A percentile compares a stretch with the other conserved stretches of the same genome.
Conservation (phyloP, 345 rosid genomes). For the Capsella bursapastoris region DNA sequence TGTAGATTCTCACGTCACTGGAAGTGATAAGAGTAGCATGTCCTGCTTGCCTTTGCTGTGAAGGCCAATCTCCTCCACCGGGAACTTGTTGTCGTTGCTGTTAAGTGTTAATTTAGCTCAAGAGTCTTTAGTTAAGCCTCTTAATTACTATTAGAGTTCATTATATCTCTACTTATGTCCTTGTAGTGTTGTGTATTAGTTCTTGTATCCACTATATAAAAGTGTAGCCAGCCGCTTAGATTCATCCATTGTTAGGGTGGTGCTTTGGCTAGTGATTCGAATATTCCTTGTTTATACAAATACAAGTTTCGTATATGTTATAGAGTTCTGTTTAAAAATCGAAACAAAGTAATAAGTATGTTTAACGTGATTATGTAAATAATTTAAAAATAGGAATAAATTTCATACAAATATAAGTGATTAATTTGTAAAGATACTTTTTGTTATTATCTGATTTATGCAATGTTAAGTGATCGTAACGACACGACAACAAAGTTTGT, state of each 20-base stretch:
- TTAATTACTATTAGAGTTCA: neutral
- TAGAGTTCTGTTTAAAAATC: no score
- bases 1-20: slow-evolving; percentile 4
- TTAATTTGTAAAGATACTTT: no score
- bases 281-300: neutral
- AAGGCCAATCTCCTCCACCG: slow-evolving; percentile 2
- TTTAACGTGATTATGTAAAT: no score
- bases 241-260: neutral
- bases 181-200: neutral
- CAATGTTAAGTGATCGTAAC: no score
- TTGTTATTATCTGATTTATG: no score
- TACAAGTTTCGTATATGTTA: neutral
- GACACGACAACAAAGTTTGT: no score
- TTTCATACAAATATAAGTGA: no score
- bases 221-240: neutral
- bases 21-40: slow-evolving; percentile 10
- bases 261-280: slow-evolving; percentile 6
- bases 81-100: slow-evolving; percentile 33
- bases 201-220: neutral
- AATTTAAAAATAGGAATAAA: no score
- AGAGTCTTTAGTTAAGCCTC: neutral
- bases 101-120: neutral
- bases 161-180: neutral
- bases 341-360: no score
- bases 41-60: slow-evolving; percentile 24